Evolutionary conservation across 805 yeast genomes (phyloP), one percentile per base, ranked within the genome.

Genomic region (Wickerhamiella shivajii): DNA sequence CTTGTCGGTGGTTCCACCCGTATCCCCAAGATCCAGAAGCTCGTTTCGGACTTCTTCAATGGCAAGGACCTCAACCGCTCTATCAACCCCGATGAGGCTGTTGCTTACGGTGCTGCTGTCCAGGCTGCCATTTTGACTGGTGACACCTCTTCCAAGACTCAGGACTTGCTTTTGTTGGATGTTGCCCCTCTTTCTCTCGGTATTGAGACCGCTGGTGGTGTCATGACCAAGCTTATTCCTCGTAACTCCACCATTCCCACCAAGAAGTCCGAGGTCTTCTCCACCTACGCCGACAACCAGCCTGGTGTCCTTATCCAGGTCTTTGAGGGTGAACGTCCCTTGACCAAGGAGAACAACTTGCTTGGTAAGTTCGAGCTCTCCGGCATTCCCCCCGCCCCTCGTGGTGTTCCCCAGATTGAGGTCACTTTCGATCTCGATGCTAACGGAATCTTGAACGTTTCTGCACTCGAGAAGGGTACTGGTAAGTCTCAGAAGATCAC

Each of bases 221-320:
- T 90, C 60, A 85, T 87, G 70, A 93, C 96, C 59, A 90, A 93
- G 57, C 93, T 90, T 62, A 93, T 90, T 52, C 95, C 95, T 69
- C 84, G 98, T 74, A 90, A 90, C 80, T 80, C 97, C 53, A 87
- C 97, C 56, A 93, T 87, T 53, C 98, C 98, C 66, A 87, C 97
- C 64, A 79, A 84, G 68, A 87, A 87, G 79, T 78, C 94, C 61
- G 84, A 93, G 72, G 87, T 93, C 52, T 87, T 87, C 83, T 84
- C 98, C 60, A 87, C 98, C 51, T 93, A 81, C 57, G 93, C 79
- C 53, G 98, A 87, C 74, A 83, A 81, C 74, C 98, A 87, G 71
- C 87, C 97, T 58, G 81, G 94, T 51, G 97, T 87, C 48, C 90
- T 81, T 67, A 84, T 87, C 79, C 96, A 93, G 66, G 97, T 87